Evolutionary conservation across 2,329 filamentous ascomycete genomes (phyloP), one percentile per base, ranked within the genome.

Genomic region (Thelonectria discophora): DNA sequence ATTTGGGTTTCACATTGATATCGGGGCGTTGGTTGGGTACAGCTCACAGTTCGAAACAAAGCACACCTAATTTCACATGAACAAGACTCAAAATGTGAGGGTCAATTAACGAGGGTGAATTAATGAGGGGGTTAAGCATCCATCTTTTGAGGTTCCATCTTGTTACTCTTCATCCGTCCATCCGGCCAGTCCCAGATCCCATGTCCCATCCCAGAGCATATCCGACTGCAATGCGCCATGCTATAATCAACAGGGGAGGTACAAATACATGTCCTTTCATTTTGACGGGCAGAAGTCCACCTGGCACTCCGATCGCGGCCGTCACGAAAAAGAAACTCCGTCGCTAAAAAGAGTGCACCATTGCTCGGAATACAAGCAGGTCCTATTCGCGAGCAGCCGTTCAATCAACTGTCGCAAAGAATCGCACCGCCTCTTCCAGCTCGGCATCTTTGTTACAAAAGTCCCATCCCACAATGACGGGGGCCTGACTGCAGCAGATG

Each of bases 381-480:
- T 24, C 12, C 13, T 13, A 10, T 17, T 46, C 24, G 11, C 10
- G 15, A 21, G 24, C 7, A 30, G 27, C 43, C 34, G 32, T 46
- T 68, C 66, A 78, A 57, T 78, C 84, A 43, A 89, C 80, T 2
- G 85, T 83, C 55, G 84, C 88, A 74, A 97, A 97, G 73, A 97
- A 96, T 37, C 86, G 85, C 65, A 88, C 87, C 7, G 90, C 91
- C 73, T 92, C 89, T 57, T 92, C 87, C 55, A 97, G 85, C 69
- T 96, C 90, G 57, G 85, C 78, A 67, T 99, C 94, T 5, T 88
- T 90, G 68, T 93, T 92, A 61, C 93, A 95, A 82, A 98, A 99
- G 76, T 99, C 95, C 95, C 95, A 99, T 0, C 94, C 95, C 0
- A 98, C 93, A 72, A 99, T 98, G 15, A 90, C 88, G 40, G 89